These are phyloP conservation scores for Protomyces gravidus DNA, from an alignment of 1,139 yeast species.

Conservation along the genomic window DNA sequence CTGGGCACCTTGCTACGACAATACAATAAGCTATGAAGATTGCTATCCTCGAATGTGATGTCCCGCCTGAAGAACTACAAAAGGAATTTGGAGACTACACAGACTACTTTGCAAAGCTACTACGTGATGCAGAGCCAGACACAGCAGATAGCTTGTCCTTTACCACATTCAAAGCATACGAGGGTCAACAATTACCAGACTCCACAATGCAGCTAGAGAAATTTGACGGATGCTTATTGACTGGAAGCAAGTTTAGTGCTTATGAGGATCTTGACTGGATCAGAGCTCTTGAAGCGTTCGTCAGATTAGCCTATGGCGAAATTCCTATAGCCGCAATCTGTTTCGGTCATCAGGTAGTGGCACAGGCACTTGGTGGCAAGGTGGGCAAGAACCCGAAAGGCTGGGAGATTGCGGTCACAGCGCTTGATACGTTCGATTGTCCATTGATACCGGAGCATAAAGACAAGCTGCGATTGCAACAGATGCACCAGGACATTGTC, in stretches of 20 bases:
- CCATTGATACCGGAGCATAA: slow-evolving; percentile 39
- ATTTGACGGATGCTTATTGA: slow-evolving; percentile 51
- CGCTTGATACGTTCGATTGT: slow-evolving; percentile 44
- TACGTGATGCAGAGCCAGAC: slow-evolving; percentile 4
- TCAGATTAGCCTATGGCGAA: neutral
- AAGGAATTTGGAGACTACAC: slow-evolving; percentile 29
- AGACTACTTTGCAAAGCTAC: slow-evolving; percentile 26
- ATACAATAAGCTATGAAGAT: too few species aligned
- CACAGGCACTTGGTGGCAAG: slow-evolving; percentile 58
- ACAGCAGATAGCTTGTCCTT: neutral
- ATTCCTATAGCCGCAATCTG: slow-evolving; percentile 50
- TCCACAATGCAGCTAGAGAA: slow-evolving; percentile 44
- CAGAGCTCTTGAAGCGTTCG: neutral
- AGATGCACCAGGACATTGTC: slow-evolving; percentile 71
- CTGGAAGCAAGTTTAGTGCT: slow-evolving; percentile 51
- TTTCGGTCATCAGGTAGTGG: slow-evolving; percentile 80
- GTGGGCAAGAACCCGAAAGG: slow-evolving; percentile 59
- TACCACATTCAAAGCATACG: slow-evolving; percentile 49
- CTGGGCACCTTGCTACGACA: too few species aligned
- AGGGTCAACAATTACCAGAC: slow-evolving; percentile 36
- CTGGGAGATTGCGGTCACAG: slow-evolving; percentile 67
- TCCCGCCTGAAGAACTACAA: slow-evolving; percentile 28
- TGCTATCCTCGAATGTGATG: slow-evolving; percentile 32
- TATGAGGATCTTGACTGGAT: slow-evolving; percentile 9
- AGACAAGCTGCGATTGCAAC: slow-evolving; percentile 47